Evolutionary conservation across 208 protist species (phyloP).

Genomic region (Acanthamoeba comandoni): DNA sequence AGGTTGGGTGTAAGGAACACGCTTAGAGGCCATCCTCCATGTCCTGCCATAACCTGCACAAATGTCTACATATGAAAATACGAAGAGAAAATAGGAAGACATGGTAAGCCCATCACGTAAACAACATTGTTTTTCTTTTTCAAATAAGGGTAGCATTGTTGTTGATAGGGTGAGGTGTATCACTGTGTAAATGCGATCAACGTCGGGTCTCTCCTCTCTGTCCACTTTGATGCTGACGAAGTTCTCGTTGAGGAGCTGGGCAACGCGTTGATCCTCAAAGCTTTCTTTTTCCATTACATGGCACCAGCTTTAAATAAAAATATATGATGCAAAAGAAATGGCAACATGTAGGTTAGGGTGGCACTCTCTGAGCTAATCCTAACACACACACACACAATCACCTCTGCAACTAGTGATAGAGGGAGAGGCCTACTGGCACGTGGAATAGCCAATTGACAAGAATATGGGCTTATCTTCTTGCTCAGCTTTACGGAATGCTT

Average conservation of each 20-base stretch:
- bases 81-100: not conserved
- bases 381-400: no score
- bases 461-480: slow-evolving; percentile 83
- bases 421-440: slow-evolving; percentile 75
- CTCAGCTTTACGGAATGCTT: slow-evolving; percentile 80
- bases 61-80: slow-evolving; percentile 6
- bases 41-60: slow-evolving; percentile 30
- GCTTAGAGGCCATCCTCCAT: slow-evolving; percentile 78
- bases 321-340: not conserved
- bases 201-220: slow-evolving; percentile 80
- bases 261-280: slow-evolving; percentile 80
- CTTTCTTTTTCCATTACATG: slow-evolving; percentile 87
- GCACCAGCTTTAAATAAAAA: slow-evolving; percentile 84
- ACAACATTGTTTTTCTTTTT: no score
- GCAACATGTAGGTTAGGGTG: not conserved
- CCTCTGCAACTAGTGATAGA: not conserved
- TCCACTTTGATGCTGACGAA: slow-evolving; percentile 84
- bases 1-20: slow-evolving; percentile 76
- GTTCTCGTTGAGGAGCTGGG: slow-evolving; percentile 76
- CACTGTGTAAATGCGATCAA: slow-evolving; percentile 80
- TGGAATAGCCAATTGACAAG: slow-evolving; percentile 85
- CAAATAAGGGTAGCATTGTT: no score
- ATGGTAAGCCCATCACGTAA: not conserved
- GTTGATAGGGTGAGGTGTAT: not conserved
- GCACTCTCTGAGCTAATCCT: no score